Base-by-base conservation (phyloP, 257 asterid species). In the Ajuga chamaepitys region DNA sequence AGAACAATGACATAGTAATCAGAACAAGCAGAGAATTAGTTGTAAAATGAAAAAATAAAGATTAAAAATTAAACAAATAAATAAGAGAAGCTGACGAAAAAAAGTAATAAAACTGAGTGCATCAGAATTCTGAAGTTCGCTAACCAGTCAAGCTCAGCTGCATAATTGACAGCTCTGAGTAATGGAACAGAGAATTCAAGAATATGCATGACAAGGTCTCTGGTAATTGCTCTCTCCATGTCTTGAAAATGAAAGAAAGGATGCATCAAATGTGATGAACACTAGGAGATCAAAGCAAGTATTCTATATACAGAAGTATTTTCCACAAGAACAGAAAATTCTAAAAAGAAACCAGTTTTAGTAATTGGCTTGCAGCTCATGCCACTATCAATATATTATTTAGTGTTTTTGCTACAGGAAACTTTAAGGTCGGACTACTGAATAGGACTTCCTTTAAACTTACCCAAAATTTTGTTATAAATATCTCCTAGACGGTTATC, bases 71-170 rank as follows among this genome's bases (percentile, higher is more conserved):
- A n/a, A 17, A 69, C 60, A 51, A n/a, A 11, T 40, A 40, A 21
- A 70, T 67, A 64, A 45, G 64, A 51, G 69, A 51, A 45, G n/a
- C 50, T 54, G 47, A 61, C 41, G 40, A 57, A 42, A 58, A 48
- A 47, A 51, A 72, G 35, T 32, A 30, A 20, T 28, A 1, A 70
- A 52, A 62, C 44, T 68, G 73, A 59, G 17, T 45, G 60, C 61
- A 68, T 48, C 59, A 63, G 38, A 37, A 40, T 62, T 60, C 10
- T 40, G 54, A 67, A 75, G 74, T 50, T 71, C 35, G 35, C 88
- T 77, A 54, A 94, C 99, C 99, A 94, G 79, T 94, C 97, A 80
- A 94, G 95, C 83, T 94, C 97, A 61, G 99, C 99, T 38, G 81
- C 86, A 82, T 83, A 90, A 71, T 70, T 74, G 61, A 83, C 85